Evolutionary conservation across 352 stramenopile species (phyloP).

Genomic region (Thalassiosira hispida): DNA sequence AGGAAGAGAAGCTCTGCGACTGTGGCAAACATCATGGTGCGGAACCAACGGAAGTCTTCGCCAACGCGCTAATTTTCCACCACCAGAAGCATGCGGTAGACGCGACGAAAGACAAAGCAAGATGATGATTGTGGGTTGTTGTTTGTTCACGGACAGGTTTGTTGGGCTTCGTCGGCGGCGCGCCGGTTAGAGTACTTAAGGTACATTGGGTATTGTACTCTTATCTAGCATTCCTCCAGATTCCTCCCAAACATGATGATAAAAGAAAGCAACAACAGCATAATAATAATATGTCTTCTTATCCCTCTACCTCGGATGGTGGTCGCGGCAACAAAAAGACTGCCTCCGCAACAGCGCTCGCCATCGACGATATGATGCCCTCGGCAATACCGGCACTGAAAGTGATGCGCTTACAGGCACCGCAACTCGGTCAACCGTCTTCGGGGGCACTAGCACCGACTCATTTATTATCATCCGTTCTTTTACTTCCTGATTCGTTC

Average conservation of each 20-base stretch:
- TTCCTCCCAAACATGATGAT: no score
- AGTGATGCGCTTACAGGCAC: conserved; percentile 83
- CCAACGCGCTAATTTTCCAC: no score
- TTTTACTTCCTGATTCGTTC: conserved; percentile 76
- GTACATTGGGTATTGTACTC: no score
- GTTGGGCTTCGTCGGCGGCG: no score
- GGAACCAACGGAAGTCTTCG: no score
- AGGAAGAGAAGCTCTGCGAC: background rate
- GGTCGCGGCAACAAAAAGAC: conserved; percentile 11
- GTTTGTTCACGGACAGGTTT: no score
- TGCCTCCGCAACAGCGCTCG: conserved; percentile 13
- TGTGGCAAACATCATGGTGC: background rate
- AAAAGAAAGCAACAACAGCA: no score
- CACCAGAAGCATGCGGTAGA: no score
- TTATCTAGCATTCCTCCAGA: no score
- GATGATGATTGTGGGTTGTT: no score
- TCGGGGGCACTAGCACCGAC: conserved; percentile 32
- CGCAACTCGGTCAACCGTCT: conserved; percentile 60
- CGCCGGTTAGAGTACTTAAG: no score
- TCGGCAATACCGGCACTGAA: conserved; percentile 74
- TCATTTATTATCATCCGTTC: conserved; percentile 50
- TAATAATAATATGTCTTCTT: background rate
- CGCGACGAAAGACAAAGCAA: no score
- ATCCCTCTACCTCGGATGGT: background rate
- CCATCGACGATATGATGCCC: conserved; percentile 35